Evolutionary conservation across 257 asterid species (phyloP), one percentile per base, ranked within the genome.

Genomic region (Solanum etuberosum): DNA sequence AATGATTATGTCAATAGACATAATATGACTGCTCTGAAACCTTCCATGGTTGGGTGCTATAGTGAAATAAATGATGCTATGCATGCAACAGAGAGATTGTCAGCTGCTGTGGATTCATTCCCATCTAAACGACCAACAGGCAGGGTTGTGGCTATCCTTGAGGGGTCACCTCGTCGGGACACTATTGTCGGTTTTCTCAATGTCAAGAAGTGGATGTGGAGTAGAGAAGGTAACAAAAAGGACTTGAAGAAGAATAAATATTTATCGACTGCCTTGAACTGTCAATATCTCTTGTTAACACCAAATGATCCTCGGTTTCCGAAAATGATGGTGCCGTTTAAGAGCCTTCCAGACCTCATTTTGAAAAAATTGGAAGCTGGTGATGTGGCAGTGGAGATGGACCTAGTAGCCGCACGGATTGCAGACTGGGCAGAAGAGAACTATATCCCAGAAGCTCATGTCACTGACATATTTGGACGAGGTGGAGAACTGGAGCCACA

Each of bases 61-160:
- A 81, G 27, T 31, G 88, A 88, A 54, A 88, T 76, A 37, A 48
- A 86, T 86, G 93, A 83, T 81, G 82, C 87, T 59, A 73, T 87
- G 84, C 84, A 57, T 89, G 91, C 93, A 72, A 73, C 91, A 74
- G 97, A 93, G 74, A 92, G 89, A 37, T 80, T 96, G 78, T 91
- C 93, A 85, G 84, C 91, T 43, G 59, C 88, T 40, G 87, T 91
- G 88, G 83, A 89, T 89, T 90, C 84, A 65, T 71, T 90, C 82
- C 98, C 98, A 43, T 92, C 94, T 37, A 95, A 94, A 83, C 93
- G 99, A 48, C 99, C 99, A 12, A 96, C 98, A 59, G 98, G 99
- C 67, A 88, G 89, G 87, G 98, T 96, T 88, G 98, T 95, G 68
- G 94, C 96, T 57, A 83, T 96, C 83, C 85, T 94, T 51, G 96